Evolutionary conservation across 2,329 filamentous ascomycete species (phyloP).

Genomic region (Emergomyces africanus): DNA sequence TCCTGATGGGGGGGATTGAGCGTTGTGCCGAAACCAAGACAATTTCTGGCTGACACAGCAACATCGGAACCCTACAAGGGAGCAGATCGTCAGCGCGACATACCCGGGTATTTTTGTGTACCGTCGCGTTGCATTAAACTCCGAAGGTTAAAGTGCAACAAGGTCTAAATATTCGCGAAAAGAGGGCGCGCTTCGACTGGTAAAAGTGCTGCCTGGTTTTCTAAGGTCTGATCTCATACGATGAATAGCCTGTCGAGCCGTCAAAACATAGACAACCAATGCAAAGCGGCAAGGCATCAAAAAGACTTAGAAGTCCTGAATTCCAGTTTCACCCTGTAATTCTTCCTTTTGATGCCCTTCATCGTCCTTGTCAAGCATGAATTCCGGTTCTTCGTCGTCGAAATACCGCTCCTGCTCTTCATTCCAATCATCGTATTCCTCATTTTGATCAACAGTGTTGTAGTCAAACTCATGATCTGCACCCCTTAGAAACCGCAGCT

Average conservation of each 20-base stretch:
- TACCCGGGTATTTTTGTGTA: background rate
- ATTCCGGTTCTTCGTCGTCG: slow-evolving; percentile 62
- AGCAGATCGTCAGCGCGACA: background rate
- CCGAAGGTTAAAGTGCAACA: background rate
- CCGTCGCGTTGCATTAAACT: background rate
- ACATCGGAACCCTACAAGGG: background rate
- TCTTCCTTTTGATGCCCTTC: slow-evolving; percentile 17
- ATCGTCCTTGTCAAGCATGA: slow-evolving; percentile 39
- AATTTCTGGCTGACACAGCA: background rate
- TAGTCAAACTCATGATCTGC: slow-evolving; percentile 73
- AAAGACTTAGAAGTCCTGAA: slow-evolving; percentile 54
- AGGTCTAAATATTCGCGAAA: background rate
- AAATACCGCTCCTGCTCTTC: slow-evolving; percentile 65
- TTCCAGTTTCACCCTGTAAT: slow-evolving; percentile 50
- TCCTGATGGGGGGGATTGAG: background rate
- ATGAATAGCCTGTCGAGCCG: background rate
- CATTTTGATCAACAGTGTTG: slow-evolving; percentile 52
- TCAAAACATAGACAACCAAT: background rate
- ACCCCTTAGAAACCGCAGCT: slow-evolving; percentile 60
- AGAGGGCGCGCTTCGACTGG: background rate
- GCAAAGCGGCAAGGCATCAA: background rate
- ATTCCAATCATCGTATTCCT: slow-evolving; percentile 55
- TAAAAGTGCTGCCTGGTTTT: background rate
- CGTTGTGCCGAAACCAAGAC: background rate
- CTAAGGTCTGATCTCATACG: background rate